Evolutionary conservation across 2,329 filamentous ascomycete genomes (phyloP).

Genomic region (Sordariomycetes sp.): DNA sequence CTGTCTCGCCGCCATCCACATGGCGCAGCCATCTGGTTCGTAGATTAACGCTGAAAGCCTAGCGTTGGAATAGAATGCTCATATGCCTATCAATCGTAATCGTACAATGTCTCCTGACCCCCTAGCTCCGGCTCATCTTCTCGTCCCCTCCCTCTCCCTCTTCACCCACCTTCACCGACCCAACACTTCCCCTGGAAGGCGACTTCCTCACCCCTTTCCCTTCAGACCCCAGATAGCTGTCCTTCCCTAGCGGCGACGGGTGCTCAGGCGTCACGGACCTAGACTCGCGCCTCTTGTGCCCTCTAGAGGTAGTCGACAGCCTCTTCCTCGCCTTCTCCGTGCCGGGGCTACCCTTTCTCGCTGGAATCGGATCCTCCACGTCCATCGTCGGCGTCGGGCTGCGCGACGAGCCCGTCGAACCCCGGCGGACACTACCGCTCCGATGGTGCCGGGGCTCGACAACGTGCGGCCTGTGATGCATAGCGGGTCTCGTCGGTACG

Average conservation of each 20-base stretch:
- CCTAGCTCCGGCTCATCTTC: not conserved
- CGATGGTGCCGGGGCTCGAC: constrained; percentile 18
- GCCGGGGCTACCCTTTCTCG: constrained; percentile 34
- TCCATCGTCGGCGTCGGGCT: constrained; percentile 39
- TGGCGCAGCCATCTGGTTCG: too few relatives aligned
- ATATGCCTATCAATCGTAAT: not conserved
- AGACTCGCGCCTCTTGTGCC: constrained; percentile 35
- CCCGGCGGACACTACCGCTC: constrained; percentile 40
- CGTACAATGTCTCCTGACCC: not conserved
- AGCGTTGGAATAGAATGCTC: not conserved
- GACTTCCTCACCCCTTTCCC: not conserved
- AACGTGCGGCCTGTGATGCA: not conserved
- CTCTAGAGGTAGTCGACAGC: constrained; percentile 19
- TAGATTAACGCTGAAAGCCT: too few relatives aligned
- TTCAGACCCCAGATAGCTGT: constrained; percentile 11
- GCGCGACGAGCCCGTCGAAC: constrained; percentile 39
- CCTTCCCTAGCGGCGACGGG: constrained; percentile 40
- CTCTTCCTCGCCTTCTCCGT: constrained; percentile 44
- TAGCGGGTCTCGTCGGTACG: constrained; percentile 18
- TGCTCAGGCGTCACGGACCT: constrained; percentile 44
- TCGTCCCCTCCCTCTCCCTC: not conserved
- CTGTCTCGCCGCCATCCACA: too few relatives aligned
- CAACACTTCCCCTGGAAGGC: not conserved
- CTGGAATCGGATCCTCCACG: constrained; percentile 23
- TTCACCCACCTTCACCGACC: not conserved